phyloP scores from a whole-genome alignment of 1,139 yeast species.

The Pichia norvegensis region DNA sequence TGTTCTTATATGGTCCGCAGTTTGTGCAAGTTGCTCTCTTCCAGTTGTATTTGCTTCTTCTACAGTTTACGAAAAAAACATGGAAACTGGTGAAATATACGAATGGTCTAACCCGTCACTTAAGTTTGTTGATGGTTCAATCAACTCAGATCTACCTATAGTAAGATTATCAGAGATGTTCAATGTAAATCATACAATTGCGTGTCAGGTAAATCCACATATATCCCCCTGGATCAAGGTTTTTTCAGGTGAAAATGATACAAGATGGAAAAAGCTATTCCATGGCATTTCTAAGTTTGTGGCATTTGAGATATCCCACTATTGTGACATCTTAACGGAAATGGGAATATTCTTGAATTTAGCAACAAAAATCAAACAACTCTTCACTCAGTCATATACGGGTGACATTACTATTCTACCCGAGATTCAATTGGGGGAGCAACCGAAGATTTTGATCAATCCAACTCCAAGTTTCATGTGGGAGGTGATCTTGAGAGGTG shows the following conservation, averaged over 20 bases:
- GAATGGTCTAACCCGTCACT: slow-evolving; percentile 82
- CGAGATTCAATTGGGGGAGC: slow-evolving; percentile 51
- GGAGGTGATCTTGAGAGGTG: slow-evolving; percentile 73
- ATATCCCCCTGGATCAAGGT: slow-evolving; percentile 77
- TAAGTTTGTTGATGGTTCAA: slow-evolving; percentile 91
- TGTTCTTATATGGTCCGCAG: slow-evolving; percentile 82
- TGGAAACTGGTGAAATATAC: slow-evolving; percentile 55
- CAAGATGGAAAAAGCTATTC: slow-evolving; percentile 49
- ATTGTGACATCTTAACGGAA: slow-evolving; percentile 63
- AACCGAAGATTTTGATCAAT: slow-evolving; percentile 59
- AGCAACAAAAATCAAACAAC: slow-evolving; percentile 63
- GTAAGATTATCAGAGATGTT: slow-evolving; percentile 89
- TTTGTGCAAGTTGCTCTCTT: slow-evolving; percentile 91
- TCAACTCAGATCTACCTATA: slow-evolving; percentile 88
- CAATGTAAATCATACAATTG: slow-evolving; percentile 92
- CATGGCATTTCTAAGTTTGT: slow-evolving; percentile 46
- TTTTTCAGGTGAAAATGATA: slow-evolving; percentile 37
- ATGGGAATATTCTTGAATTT: slow-evolving; percentile 68
- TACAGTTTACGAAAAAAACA: slow-evolving; percentile 75
- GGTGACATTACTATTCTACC: slow-evolving; percentile 94
- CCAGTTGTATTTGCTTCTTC: slow-evolving; percentile 89
- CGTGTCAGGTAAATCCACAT: slow-evolving; percentile 95
- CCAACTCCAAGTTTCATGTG: slow-evolving; percentile 72
- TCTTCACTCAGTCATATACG: slow-evolving; percentile 77
- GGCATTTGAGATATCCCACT: slow-evolving; percentile 70